Percentiles rank a stretch among this genome's conserved stretches.
Evolutionary conservation across 1,139 yeast species (phyloP).

Genomic region (Yamadazyma kanchanaburiensis): DNA sequence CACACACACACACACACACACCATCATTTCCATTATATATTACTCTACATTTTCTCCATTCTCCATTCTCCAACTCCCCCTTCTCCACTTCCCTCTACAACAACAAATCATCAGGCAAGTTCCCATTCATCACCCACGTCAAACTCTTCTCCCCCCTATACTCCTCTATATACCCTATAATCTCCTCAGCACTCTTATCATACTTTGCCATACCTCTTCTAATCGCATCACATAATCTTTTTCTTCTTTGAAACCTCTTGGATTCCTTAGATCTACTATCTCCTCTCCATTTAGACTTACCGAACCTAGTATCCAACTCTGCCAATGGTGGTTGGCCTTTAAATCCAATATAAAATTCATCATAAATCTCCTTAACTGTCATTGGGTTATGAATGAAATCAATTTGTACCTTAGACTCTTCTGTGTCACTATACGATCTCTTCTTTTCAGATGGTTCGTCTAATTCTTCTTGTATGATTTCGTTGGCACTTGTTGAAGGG

Average conservation of each 20-base stretch:
- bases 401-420: slow-evolving; percentile 27
- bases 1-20: too few relatives aligned
- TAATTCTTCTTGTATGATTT: too few relatives aligned
- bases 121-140: slow-evolving; percentile 52
- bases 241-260: slow-evolving; percentile 44
- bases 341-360: slow-evolving; percentile 45
- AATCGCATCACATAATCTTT: slow-evolving; percentile 45
- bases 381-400: slow-evolving; percentile 46
- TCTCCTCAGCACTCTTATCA: slow-evolving; percentile 42
- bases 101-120: slow-evolving; percentile 37
- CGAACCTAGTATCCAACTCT: slow-evolving; percentile 43
- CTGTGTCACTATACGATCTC: too few relatives aligned
- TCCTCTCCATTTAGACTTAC: slow-evolving; percentile 48
- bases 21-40: too few relatives aligned
- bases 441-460: too few relatives aligned
- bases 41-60: too few relatives aligned
- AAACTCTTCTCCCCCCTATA: slow-evolving; percentile 43
- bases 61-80: too few relatives aligned
- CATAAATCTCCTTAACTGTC: slow-evolving; percentile 45
- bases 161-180: slow-evolving; percentile 40
- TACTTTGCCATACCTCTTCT: slow-evolving; percentile 40
- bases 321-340: slow-evolving; percentile 45
- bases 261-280: slow-evolving; percentile 47
- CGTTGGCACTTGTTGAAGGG: too few relatives aligned
- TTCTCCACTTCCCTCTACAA: neutral